Evolutionary conservation across 164 flowering plant species (phyloP).

Genomic region (Paratinospora sagittata): DNA sequence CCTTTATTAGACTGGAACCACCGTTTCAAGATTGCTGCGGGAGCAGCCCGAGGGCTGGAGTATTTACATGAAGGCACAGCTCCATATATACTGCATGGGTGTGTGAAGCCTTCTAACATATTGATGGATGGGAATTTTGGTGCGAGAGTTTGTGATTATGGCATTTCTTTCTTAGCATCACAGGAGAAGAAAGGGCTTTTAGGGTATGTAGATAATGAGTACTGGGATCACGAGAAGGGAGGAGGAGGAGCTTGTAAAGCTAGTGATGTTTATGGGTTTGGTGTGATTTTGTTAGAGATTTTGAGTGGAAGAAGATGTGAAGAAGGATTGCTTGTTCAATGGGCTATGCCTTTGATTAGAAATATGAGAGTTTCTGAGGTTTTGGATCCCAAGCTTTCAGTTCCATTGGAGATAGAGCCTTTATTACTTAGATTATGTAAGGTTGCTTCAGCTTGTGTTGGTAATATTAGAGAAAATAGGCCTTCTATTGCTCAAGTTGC

Average conservation of each 20-base stretch:
- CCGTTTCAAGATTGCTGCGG: constrained; percentile 54
- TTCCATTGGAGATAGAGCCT: constrained; percentile 37
- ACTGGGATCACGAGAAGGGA: constrained; percentile 34
- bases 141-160: constrained; percentile 63
- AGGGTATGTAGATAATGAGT: constrained; percentile 69
- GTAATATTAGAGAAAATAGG: constrained; percentile 52
- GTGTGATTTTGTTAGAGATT: constrained; percentile 72
- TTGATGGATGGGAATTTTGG: constrained; percentile 45
- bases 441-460: constrained; percentile 78
- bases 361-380: constrained; percentile 47
- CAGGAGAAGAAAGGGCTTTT: constrained; percentile 42
- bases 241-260: constrained; percentile 50
- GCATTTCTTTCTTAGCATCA: constrained; percentile 51
- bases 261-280: constrained; percentile 77
- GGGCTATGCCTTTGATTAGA: constrained; percentile 73
- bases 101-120: constrained; percentile 63
- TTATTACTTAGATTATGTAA: constrained; percentile 56
- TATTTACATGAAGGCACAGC: constrained; percentile 55
- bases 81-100: constrained; percentile 60
- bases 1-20: constrained; percentile 44
- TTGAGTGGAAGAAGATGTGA: constrained; percentile 64
- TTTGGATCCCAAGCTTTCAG: constrained; percentile 51
- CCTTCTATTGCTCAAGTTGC: constrained; percentile 61
- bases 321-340: constrained; percentile 51
- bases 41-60: constrained; percentile 58